Conservation (phyloP, 805 yeast species). For the Candida suzukii region DNA sequence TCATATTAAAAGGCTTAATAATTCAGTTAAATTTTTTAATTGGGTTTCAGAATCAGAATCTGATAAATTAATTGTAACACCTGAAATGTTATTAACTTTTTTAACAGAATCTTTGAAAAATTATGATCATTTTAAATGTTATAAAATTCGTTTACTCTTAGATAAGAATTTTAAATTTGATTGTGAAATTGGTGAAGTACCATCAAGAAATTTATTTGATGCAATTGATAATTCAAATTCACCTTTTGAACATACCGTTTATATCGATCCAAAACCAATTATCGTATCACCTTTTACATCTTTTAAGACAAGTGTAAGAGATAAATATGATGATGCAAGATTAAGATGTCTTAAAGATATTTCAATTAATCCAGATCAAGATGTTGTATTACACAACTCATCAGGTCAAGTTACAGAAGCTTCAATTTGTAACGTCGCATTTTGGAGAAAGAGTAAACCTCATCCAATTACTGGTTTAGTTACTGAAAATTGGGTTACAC, state of each 20-base stretch:
- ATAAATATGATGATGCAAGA: conserved; percentile 58
- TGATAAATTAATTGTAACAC: conserved; percentile 23
- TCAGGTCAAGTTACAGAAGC: conserved; percentile 69
- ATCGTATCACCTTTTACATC: conserved; percentile 71
- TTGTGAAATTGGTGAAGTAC: conserved; percentile 23
- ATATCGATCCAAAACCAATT: conserved; percentile 47
- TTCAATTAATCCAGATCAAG: conserved; percentile 29
- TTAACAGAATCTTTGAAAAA: conserved; percentile 29
- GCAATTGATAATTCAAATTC: background rate
- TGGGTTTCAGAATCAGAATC: conserved; percentile 29
- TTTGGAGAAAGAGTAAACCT: conserved; percentile 28
- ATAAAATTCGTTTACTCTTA: conserved; percentile 42
- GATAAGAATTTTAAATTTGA: conserved; percentile 20
- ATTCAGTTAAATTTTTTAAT: conserved; percentile 47
- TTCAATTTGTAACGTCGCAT: conserved; percentile 73
- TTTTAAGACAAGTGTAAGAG: conserved; percentile 76
- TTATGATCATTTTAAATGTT: conserved; percentile 26
- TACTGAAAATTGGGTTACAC: conserved; percentile 67
- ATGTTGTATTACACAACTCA: conserved; percentile 64
- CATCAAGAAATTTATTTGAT: conserved; percentile 7
- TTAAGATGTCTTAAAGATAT: conserved; percentile 33
- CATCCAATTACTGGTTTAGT: conserved; percentile 20
- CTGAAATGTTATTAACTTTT: conserved; percentile 32
- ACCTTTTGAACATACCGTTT: conserved; percentile 45
- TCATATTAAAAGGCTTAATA: conserved; percentile 55